Conservation (phyloP, 2,329 filamentous ascomycete genomes). For the Penicillium sp. region DNA sequence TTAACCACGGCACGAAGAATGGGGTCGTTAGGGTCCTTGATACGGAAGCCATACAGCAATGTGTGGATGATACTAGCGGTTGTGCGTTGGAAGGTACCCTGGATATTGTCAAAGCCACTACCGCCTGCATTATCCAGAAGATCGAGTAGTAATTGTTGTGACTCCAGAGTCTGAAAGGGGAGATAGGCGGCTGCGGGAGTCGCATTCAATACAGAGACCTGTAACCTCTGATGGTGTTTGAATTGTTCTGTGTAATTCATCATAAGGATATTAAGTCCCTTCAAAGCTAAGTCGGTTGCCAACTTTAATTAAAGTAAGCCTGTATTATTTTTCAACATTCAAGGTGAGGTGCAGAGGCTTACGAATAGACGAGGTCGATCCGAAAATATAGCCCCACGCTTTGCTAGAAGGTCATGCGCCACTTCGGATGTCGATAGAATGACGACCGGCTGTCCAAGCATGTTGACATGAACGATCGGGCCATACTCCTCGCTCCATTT, state of each 20-base stretch:
- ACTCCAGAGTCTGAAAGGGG: constrained; percentile 13
- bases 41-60: constrained; percentile 24
- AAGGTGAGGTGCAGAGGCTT: neutral
- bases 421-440: constrained; percentile 6
- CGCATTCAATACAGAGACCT: constrained; percentile 48
- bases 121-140: constrained; percentile 2
- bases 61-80: constrained; percentile 15
- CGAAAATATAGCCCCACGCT: neutral
- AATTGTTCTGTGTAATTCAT: constrained; percentile 54
- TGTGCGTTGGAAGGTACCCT: constrained; percentile 10
- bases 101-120: constrained; percentile 2
- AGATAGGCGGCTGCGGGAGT: constrained; percentile 16
- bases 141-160: constrained; percentile 15
- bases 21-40: neutral
- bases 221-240: constrained; percentile 46
- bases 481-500: constrained; percentile 10
- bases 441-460: constrained; percentile 1
- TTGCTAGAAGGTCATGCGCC: constrained; percentile 3
- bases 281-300: constrained; percentile 18
- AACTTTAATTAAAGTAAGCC: neutral
- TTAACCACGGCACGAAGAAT: constrained; percentile 36
- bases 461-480: constrained; percentile 5
- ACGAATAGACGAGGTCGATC: constrained; percentile 6
- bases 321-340: no score
- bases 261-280: constrained; percentile 47